Percentiles rank a stretch among this genome's conserved stretches.
Conservation (phyloP, 768 basidiomycete genomes). For the Tulasnella sp. region DNA sequence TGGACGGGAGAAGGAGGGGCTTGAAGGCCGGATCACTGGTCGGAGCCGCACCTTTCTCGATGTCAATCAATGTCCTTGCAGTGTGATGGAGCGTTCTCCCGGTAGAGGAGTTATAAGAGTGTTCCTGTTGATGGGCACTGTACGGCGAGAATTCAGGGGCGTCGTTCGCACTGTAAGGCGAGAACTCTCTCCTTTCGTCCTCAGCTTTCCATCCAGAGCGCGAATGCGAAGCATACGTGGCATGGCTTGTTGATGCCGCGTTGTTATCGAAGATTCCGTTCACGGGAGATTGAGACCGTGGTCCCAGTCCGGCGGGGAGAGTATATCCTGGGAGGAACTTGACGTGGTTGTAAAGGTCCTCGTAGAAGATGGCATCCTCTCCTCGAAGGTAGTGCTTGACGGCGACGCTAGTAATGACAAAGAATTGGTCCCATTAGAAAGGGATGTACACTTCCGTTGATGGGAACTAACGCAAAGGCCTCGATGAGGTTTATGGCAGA, state of each 20-base stretch:
- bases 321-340: conserved; percentile 42
- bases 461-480: conserved; percentile 35
- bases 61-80: background rate
- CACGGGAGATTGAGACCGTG: background rate
- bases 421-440: background rate
- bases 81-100: background rate
- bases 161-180: no score
- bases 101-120: background rate
- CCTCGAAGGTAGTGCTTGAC: conserved; percentile 62
- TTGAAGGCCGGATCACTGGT: no score
- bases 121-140: background rate
- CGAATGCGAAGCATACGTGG: background rate
- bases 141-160: background rate
- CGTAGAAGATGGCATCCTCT: conserved; percentile 27
- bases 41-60: background rate
- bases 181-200: no score
- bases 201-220: background rate
- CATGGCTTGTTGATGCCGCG: background rate
- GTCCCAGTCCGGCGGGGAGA: conserved; percentile 15
- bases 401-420: conserved; percentile 29
- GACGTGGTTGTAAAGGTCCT: conserved; percentile 22
- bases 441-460: background rate
- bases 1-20: conserved; percentile 43
- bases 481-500: conserved; percentile 57
- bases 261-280: background rate